Evolutionary conservation across 2,329 filamentous ascomycete species (phyloP), one percentile per base, ranked within the genome.

Genomic region (Colletotrichum melonis): DNA sequence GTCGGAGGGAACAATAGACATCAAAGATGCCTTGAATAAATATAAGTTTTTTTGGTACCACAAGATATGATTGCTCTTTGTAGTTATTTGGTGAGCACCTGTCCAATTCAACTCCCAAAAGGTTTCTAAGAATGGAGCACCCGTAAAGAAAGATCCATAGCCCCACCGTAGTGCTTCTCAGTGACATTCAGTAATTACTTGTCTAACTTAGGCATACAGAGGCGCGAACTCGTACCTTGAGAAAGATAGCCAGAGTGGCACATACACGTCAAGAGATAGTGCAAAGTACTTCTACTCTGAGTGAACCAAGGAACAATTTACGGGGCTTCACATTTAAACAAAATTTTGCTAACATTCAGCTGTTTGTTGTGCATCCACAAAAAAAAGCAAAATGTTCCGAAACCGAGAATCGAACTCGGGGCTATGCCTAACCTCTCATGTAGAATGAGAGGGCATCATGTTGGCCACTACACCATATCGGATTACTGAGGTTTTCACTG

Each of bases 351-450:
- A 19, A 3, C 16, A 42, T 19, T 42, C 2, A 8, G 5, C 38
- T 19, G 5, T 42, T 11, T 3, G 2, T 42, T 11, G 7, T 9
- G 42, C 14, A 42, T 1, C 38, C 38, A 16, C 26, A 26, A 19
- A 19, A 49, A 12, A 49, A 12, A 11, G 22, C 9, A 55, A 28
- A 55, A 55, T 22, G 14, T 73, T 73, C 66, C 66, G 70, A 73
- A 69, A 73, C 70, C 66, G 70, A 73, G 70, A 69, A 73, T 73
- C 70, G 66, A 73, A 69, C 70, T 73, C 66, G 70, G 66, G 70
- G 70, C 70, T 73, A 73, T 69, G 70, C 70, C 70, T 73, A 38
- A 42, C 66, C 66, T 55, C n/a, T 22, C 59, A 56, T 2, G 0
- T 0, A 4, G 4, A 1, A 2, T 73, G 66, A 73, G 66, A 69